Conservation (phyloP, 2,329 filamentous ascomycete genomes). For the Monilinia fructicola region DNA sequence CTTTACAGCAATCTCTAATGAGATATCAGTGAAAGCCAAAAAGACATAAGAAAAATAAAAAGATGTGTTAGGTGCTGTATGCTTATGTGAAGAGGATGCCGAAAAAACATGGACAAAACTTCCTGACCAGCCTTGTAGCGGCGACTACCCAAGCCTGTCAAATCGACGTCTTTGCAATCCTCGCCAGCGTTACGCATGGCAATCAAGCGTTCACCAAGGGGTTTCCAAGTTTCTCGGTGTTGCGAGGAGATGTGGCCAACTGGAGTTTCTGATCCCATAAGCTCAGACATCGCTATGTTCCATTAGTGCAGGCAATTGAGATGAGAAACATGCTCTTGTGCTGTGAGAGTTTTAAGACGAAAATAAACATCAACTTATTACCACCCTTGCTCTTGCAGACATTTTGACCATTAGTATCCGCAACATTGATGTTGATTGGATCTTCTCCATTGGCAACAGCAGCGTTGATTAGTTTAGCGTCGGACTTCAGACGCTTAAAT, state of each 20-base stretch:
- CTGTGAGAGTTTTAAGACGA: slow-evolving; percentile 21
- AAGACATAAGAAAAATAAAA: background rate
- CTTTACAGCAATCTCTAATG: background rate
- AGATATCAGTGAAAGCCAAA: background rate
- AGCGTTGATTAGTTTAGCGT: slow-evolving; percentile 42
- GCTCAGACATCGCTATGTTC: background rate
- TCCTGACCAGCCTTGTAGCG: slow-evolving; percentile 22
- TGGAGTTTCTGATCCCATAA: slow-evolving; percentile 16
- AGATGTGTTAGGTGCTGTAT: background rate
- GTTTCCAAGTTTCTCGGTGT: slow-evolving; percentile 17
- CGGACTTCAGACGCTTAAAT: slow-evolving; percentile 44
- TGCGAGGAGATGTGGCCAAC: slow-evolving; percentile 7
- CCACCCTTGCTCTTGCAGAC: slow-evolving; percentile 16
- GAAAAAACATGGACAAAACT: slow-evolving; percentile 15
- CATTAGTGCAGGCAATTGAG: slow-evolving; percentile 6
- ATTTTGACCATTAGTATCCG: slow-evolving; percentile 24
- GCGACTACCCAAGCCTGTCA: slow-evolving; percentile 10
- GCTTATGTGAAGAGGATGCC: background rate
- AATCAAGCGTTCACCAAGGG: slow-evolving; percentile 15
- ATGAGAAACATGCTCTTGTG: slow-evolving; percentile 13
- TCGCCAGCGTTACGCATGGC: slow-evolving; percentile 13
- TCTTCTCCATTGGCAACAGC: slow-evolving; percentile 40
- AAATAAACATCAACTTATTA: slow-evolving; percentile 23
- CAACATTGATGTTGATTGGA: slow-evolving; percentile 40
- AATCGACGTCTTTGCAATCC: slow-evolving; percentile 20